These are phyloP conservation scores for Mucor circinelloides DNA, from an alignment of 371 early-diverging fungal genomes.

Conservation along the genomic window DNA sequence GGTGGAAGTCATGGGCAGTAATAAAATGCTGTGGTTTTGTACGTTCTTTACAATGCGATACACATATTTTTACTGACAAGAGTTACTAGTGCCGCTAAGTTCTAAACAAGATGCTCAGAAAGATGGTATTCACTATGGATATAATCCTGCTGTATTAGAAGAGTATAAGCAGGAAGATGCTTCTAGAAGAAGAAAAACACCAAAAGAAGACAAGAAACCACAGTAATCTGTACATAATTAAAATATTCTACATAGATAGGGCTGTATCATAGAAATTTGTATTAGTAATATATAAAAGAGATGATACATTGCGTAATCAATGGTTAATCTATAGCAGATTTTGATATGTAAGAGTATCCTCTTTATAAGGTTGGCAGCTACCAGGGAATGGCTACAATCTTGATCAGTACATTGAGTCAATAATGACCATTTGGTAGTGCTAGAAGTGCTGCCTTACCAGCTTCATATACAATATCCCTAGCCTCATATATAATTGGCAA, in stretches of 20 bases:
- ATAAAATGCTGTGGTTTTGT: slow-evolving; percentile 37
- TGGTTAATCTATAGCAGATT: no score
- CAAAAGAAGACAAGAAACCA: not conserved
- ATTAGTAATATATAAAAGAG: no score
- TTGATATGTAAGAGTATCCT: no score
- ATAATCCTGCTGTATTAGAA: slow-evolving; percentile 1
- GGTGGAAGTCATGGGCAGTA: slow-evolving; percentile 37
- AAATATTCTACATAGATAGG: not conserved
- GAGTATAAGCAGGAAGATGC: slow-evolving; percentile 21
- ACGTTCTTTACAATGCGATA: not conserved
- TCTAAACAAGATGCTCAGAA: not conserved
- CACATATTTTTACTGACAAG: not conserved
- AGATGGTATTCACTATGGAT: slow-evolving; percentile 25
- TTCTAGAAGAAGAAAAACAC: not conserved
- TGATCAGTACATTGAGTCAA: no score
- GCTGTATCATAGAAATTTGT: not conserved
- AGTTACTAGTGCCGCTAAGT: slow-evolving; percentile 16
- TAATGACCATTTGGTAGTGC: no score
- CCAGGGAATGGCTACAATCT: no score
- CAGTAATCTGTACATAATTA: not conserved
- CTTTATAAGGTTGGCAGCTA: no score
- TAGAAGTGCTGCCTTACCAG: no score
- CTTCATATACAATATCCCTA: no score
- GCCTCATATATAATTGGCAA: no score
- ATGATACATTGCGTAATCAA: no score